phyloP scores from a whole-genome alignment of 2,329 filamentous ascomycete species.

The Fusarium sp. region DNA sequence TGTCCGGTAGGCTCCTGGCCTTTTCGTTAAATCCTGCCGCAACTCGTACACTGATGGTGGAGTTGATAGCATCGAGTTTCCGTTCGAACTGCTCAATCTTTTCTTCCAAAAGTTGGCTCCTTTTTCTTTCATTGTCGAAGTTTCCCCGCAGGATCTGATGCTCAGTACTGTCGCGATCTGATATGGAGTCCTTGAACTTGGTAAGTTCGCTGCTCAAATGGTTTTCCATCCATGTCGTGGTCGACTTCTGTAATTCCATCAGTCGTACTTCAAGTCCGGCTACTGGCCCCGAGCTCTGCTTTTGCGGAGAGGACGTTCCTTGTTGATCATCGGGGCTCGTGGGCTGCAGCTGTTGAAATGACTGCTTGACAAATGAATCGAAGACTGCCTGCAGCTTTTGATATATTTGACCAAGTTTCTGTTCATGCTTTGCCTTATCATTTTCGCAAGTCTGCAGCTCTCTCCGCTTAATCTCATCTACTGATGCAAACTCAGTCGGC shows the following conservation, averaged over 20 bases:
- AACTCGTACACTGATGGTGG: neutral
- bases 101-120: constrained; percentile 34
- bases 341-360: constrained; percentile 7
- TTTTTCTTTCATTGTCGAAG: constrained; percentile 34
- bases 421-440: constrained; percentile 15
- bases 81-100: constrained; percentile 45
- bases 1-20: neutral
- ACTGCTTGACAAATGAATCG: constrained; percentile 2
- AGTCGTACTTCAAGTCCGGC: constrained; percentile 8
- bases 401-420: constrained; percentile 25
- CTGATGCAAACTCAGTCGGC: constrained; percentile 45
- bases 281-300: neutral
- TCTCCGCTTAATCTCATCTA: constrained; percentile 34
- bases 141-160: constrained; percentile 24
- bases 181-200: constrained; percentile 24
- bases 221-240: constrained; percentile 6
- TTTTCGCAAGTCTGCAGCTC: constrained; percentile 33
- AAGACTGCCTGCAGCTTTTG: constrained; percentile 21
- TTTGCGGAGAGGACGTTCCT: neutral
- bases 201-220: constrained; percentile 34
- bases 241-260: constrained; percentile 20
- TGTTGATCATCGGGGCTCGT: constrained; percentile 8
- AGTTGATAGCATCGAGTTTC: constrained; percentile 43
- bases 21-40: constrained; percentile 19
- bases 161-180: constrained; percentile 13